phyloP scores from a whole-genome alignment of 257 asterid species.

The Rehmannia glutinosa region DNA sequence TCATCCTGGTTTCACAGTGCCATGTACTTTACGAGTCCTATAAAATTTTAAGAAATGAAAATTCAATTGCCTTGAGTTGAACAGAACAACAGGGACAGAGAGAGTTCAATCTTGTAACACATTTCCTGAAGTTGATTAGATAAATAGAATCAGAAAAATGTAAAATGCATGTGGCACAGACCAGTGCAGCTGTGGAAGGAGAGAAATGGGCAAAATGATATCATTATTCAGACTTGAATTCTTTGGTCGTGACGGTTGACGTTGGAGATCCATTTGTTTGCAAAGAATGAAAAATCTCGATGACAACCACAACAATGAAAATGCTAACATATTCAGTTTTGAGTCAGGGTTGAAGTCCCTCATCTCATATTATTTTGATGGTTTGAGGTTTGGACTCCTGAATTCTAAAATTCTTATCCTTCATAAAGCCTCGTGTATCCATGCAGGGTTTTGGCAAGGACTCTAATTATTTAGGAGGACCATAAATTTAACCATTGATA shows the following conservation, averaged over 20 bases:
- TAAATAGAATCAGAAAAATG: background rate
- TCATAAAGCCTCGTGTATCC: background rate
- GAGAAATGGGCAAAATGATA: background rate
- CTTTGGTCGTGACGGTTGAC: background rate
- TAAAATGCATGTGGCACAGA: background rate
- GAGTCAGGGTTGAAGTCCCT: background rate
- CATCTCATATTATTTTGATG: background rate
- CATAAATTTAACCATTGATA: background rate
- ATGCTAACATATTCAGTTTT: background rate
- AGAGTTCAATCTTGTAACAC: background rate
- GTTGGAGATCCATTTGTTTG: background rate
- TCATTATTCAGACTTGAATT: background rate
- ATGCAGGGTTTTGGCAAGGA: background rate
- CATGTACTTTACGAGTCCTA: background rate
- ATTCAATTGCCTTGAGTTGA: background rate
- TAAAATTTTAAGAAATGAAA: background rate
- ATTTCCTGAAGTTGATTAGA: background rate
- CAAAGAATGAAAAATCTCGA: background rate
- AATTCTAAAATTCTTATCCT: background rate
- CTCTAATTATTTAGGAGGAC: background rate
- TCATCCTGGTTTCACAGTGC: background rate
- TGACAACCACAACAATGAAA: background rate
- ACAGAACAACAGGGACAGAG: background rate
- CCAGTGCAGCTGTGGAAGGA: background rate
- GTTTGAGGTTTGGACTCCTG: background rate